Evolutionary conservation across 2,329 filamentous ascomycete genomes (phyloP).

Genomic region (Hypoxylon sp.): DNA sequence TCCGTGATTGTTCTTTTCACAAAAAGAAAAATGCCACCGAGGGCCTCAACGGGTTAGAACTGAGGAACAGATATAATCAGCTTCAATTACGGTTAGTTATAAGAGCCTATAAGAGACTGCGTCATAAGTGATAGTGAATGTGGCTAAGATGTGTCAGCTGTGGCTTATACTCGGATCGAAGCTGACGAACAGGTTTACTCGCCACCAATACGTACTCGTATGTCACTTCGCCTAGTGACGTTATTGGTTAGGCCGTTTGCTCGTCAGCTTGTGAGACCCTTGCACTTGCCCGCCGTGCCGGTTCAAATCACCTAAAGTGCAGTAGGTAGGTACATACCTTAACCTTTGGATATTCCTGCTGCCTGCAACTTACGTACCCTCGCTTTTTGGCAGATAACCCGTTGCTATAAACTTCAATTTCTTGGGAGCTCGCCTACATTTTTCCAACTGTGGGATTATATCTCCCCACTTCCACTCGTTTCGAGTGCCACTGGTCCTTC

Average conservation of each 20-base stretch:
- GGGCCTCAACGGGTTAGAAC: no score
- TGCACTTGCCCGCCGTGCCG: conserved; percentile 6
- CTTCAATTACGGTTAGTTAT: neutral
- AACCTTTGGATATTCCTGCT: conserved; percentile 5
- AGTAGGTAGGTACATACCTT: conserved; percentile 3
- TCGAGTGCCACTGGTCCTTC: neutral
- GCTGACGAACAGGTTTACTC: conserved; percentile 13
- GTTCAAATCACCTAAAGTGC: conserved; percentile 13
- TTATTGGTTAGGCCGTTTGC: conserved; percentile 21
- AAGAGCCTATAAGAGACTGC: conserved; percentile 9
- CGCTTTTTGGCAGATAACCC: neutral
- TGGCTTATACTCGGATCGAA: conserved; percentile 19
- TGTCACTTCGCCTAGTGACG: neutral
- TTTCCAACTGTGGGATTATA: conserved; percentile 5
- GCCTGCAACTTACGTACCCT: conserved; percentile 12
- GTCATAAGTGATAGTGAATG: conserved; percentile 15
- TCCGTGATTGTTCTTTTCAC: no score
- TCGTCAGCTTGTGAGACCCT: conserved; percentile 4
- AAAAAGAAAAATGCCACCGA: no score
- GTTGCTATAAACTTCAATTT: neutral
- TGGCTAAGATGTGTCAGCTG: conserved; percentile 22
- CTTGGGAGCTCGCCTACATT: neutral
- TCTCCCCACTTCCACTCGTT: conserved; percentile 1
- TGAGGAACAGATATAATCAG: no score
- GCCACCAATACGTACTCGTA: conserved; percentile 1